Evolutionary conservation across 2,329 filamentous ascomycete species (phyloP).

Genomic region (Cercospora brassicicola): DNA sequence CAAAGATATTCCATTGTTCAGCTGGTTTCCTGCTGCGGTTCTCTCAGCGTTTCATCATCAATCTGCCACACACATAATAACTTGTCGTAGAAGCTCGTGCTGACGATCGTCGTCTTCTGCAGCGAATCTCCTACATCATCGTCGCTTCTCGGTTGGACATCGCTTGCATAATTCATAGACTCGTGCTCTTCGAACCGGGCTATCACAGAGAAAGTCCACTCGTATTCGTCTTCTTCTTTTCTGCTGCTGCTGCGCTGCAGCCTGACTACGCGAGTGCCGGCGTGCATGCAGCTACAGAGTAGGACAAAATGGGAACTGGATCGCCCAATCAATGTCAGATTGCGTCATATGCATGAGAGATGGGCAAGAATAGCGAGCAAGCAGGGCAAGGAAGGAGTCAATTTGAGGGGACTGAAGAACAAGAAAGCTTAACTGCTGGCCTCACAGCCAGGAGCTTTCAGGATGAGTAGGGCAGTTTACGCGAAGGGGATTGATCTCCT

Average conservation of each 20-base stretch:
- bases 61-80: conserved; percentile 65
- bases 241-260: conserved; percentile 37
- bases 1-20: not conserved
- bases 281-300: conserved; percentile 94
- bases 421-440: not conserved
- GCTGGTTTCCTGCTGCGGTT: not conserved
- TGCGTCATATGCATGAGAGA: conserved; percentile 9
- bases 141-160: conserved; percentile 54
- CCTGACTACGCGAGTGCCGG: conserved; percentile 68
- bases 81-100: conserved; percentile 76
- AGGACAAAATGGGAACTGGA: conserved; percentile 48
- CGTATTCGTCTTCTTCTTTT: conserved; percentile 19
- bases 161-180: conserved; percentile 94
- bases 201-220: conserved; percentile 65
- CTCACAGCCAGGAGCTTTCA: not conserved
- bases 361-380: not conserved
- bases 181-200: conserved; percentile 78
- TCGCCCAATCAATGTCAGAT: conserved; percentile 17
- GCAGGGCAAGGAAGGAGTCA: not conserved
- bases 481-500: not conserved
- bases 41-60: not conserved
- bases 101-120: conserved; percentile 54
- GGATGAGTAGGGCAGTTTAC: not conserved
- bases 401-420: not conserved
- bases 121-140: conserved; percentile 14